Evolutionary conservation across 1,284 basidiomycete species (phyloP), one percentile per base, ranked within the genome.

Genomic region (Exsudoporus floridanus): DNA sequence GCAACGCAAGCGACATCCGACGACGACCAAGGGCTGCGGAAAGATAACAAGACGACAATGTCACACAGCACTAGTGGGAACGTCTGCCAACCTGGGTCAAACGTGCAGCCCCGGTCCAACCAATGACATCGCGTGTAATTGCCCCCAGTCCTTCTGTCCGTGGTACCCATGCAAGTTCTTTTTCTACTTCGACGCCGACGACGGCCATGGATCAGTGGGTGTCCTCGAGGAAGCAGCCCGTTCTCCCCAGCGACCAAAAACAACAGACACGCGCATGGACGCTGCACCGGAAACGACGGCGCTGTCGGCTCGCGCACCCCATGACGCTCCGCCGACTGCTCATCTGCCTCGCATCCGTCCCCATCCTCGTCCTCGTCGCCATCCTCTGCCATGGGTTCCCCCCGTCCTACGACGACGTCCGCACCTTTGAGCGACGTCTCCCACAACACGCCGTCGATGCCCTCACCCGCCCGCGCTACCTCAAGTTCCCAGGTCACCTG

Each of bases 401-500:
- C 7, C 74, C 75, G 1, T 70, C 62, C 31, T 77, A 73, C 53
- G 47, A 62, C 25, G 70, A 73, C 52, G 63, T 77, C 3, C 66
- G 74, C 0, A 19, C 33, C 0, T 75, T 62, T 49, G 72, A 74
- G 56, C 61, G 62, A 7, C 53, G 55, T 31, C 64, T 78, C 0
- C 74, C 77, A 0, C 76, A 78, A 37, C 75, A 78, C 58, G 62
- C 54, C n/a, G 33, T 52, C 14, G 63, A 54, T 0, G 54, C 39
- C 2, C 42, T 49, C 25, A 46, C 60, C 3, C 49, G 19, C 43
- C 12, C 48, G 19, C 60, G 65, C 48, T 82, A 78, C 53, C 56
- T 82, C 28, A 60, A 74, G 30, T 81, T 82, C 55, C 76, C 78
- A 3, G 74, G 73, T 10, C 78, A 80, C 53, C 46, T 81, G 6